Evolutionary conservation across 2,329 filamentous ascomycete species (phyloP), one percentile per base, ranked within the genome.

Genomic region (Canariomyces notabilis): DNA sequence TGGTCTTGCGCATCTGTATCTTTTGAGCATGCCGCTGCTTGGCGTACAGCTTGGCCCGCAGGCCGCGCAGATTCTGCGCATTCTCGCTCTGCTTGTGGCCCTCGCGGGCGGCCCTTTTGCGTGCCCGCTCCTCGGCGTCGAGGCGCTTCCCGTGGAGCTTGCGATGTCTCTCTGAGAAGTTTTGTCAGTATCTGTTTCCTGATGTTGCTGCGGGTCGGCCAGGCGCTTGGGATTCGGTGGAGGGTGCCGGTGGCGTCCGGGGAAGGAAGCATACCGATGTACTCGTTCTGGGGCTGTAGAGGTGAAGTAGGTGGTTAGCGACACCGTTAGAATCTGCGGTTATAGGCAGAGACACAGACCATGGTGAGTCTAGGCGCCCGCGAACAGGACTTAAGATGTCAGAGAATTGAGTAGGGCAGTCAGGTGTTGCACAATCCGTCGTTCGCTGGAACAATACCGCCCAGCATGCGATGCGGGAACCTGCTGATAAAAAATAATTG

Each of bases 11-110:
- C 85, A 95, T 90, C 78, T 95, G 89, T 65, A 95, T 95, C 84
- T 98, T 98, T 76, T 98, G 90, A 67, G 90, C 86, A 73, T 89
- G 87, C 20, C 93, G 82, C 76, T 90, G 89, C 79, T 97, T 84
- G 68, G 91, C 85, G 73, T 93, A 84, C 61, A 95, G 75, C 77
- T 98, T 98, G 58, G 93, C 93, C 53, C 89, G 79, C 59, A 97
- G 80, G 55, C 93, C 93, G 52, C 87, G 85, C 62, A 96, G 77
- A 68, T 93, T 95, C 75, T 97, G 91, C 19, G 93, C 89, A 72
- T 95, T 85, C 64, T 93, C 79, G 41, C 87, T 93, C 46, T 81
- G 81, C 70, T 90, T 83, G 76, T 98, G 91, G 50, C 82, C 85
- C 73, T 95, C 88, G 72, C 93, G 85, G 50, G 93, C 93, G 53